Percentiles rank a stretch among this genome's conserved stretches.
These are phyloP conservation scores for Austropuccinia psidii DNA, from an alignment of 1,284 basidiomycete genomes.

Conservation along the genomic window DNA sequence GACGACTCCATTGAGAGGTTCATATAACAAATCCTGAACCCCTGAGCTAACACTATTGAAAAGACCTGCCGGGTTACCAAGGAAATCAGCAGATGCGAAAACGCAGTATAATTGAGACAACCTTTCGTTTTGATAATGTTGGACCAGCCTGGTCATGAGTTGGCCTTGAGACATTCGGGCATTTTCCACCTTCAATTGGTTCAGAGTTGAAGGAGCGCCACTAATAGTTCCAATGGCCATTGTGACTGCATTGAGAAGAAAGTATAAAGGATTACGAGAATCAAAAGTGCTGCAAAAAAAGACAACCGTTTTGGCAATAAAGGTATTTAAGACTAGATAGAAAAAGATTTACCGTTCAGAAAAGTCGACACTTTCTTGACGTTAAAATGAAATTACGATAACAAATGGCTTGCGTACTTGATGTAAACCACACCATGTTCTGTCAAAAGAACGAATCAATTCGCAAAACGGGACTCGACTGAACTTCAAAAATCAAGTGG, in stretches of 20 bases:
- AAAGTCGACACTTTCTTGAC: slow-evolving; percentile 83
- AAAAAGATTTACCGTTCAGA: slow-evolving; percentile 71
- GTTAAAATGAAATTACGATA: slow-evolving; percentile 90
- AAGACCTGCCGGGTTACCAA: slow-evolving; percentile 75
- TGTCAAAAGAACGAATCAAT: slow-evolving; percentile 45
- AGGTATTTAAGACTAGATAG: background rate
- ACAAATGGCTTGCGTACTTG: slow-evolving; percentile 93
- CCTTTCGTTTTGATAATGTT: slow-evolving; percentile 92
- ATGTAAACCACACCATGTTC: slow-evolving; percentile 93
- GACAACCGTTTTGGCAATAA: background rate
- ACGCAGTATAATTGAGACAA: slow-evolving; percentile 91
- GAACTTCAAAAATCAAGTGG: background rate
- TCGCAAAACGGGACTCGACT: background rate
- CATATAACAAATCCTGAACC: slow-evolving; percentile 98
- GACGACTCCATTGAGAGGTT: slow-evolving; percentile 93
- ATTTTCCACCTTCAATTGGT: slow-evolving; percentile 89
- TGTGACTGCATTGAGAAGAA: slow-evolving; percentile 85
- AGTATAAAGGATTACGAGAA: slow-evolving; percentile 83
- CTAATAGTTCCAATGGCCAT: slow-evolving; percentile 98
- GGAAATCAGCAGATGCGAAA: slow-evolving; percentile 89
- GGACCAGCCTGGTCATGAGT: slow-evolving; percentile 71
- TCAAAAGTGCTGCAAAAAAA: slow-evolving; percentile 55
- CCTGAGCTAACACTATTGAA: slow-evolving; percentile 99
- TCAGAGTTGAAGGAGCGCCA: slow-evolving; percentile 90
- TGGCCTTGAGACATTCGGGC: slow-evolving; percentile 80